phyloP scores from a whole-genome alignment of 441 rosid species.

The Hura crepitans region DNA sequence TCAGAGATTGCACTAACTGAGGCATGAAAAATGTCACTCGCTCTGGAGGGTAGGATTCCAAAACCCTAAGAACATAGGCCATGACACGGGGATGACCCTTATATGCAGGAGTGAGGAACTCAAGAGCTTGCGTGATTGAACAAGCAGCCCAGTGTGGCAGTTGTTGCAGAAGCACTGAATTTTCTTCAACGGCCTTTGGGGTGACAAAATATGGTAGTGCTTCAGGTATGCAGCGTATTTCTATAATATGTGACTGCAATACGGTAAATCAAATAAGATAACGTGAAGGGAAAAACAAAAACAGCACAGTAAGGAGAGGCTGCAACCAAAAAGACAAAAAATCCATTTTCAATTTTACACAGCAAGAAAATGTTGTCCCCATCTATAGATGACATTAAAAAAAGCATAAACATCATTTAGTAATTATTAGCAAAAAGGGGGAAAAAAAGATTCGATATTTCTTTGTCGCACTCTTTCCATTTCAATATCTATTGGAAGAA shows the following conservation, averaged over 20 bases:
- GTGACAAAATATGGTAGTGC: slow-evolving; percentile 94
- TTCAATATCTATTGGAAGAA: neutral
- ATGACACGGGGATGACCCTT: slow-evolving; percentile 98
- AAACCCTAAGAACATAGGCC: slow-evolving; percentile 96
- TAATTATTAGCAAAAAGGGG: neutral
- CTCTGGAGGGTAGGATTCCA: slow-evolving; percentile 97
- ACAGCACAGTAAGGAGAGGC: neutral
- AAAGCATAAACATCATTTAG: slow-evolving; percentile 3
- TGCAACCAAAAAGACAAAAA: no score
- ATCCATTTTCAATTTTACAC: slow-evolving; percentile 1
- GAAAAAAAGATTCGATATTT: neutral
- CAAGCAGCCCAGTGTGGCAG: slow-evolving; percentile 99
- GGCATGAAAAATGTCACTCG: slow-evolving; percentile 98
- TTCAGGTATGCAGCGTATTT: slow-evolving; percentile 74
- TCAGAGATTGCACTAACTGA: slow-evolving; percentile 90
- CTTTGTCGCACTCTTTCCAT: neutral
- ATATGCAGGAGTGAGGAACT: slow-evolving; percentile 81
- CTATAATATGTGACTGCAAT: slow-evolving; percentile 68
- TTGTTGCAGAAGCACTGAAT: slow-evolving; percentile 87
- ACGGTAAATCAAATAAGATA: neutral
- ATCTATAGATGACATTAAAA: neutral
- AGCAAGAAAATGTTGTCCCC: neutral
- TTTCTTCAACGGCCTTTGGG: slow-evolving; percentile 85
- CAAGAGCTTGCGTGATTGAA: slow-evolving; percentile 91
- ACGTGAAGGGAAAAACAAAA: slow-evolving; percentile 1